A percentile compares a stretch with the other conserved stretches of the same genome.
phyloP scores from a whole-genome alignment of 176 grass and related monocot species.

The Aegilops umbellulata region DNA sequence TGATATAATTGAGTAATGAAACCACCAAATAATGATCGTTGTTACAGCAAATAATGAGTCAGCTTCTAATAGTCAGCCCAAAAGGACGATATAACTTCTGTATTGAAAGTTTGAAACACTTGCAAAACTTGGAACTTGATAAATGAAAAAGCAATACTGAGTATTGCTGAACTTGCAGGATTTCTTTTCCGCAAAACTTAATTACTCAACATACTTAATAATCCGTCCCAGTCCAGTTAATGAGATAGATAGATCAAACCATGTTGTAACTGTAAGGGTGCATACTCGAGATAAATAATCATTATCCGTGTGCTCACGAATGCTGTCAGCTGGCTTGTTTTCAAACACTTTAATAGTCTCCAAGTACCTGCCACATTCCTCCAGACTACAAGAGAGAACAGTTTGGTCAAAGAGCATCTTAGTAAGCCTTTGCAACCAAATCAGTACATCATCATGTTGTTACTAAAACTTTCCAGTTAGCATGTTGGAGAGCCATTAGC shows the following conservation, averaged over 20 bases:
- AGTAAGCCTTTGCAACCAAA: not conserved
- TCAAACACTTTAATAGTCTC: constrained; percentile 99
- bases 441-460: not conserved
- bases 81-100: not conserved
- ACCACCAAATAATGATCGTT: no score
- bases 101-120: constrained; percentile 8
- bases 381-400: constrained; percentile 59
- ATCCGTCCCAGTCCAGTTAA: not conserved
- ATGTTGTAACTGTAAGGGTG: not conserved
- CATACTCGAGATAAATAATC: constrained; percentile 95
- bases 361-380: constrained; percentile 94
- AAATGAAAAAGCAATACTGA: not conserved
- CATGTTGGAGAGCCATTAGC: not conserved
- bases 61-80: not conserved
- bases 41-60: not conserved
- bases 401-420: constrained; percentile 20
- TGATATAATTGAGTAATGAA: no score
- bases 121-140: not conserved
- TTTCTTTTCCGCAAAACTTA: not conserved
- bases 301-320: constrained; percentile 77
- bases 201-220: not conserved
- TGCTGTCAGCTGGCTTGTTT: constrained; percentile 89
- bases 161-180: not conserved
- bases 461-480: not conserved
- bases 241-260: constrained; percentile 15